Evolutionary conservation across 208 protist species (phyloP).

Genomic region (Leishmania tropica): DNA sequence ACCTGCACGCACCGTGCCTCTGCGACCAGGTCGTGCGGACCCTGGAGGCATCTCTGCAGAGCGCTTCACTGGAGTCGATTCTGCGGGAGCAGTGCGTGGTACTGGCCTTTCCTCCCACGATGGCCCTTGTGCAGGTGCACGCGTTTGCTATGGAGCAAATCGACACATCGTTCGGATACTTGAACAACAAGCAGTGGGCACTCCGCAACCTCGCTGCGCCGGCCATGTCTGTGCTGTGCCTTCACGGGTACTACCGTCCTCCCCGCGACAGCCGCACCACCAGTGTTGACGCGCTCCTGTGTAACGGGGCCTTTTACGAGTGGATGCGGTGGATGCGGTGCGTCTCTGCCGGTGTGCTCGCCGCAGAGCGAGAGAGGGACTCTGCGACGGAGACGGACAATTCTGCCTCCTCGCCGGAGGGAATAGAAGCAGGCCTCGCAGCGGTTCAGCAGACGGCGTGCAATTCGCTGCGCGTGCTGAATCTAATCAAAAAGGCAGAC

Average conservation of each 20-base stretch:
- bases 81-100: slow-evolving; percentile 24
- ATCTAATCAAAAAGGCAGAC: slow-evolving; percentile 36
- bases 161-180: slow-evolving; percentile 25
- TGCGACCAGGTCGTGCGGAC: slow-evolving; percentile 35
- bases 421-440: not conserved
- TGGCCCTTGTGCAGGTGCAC: slow-evolving; percentile 38
- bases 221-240: slow-evolving; percentile 14
- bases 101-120: slow-evolving; percentile 23
- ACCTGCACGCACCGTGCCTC: slow-evolving; percentile 35
- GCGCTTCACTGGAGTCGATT: slow-evolving; percentile 11
- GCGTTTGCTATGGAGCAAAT: slow-evolving; percentile 36
- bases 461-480: slow-evolving; percentile 35
- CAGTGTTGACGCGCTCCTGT: slow-evolving; percentile 43
- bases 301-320: slow-evolving; percentile 53
- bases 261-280: slow-evolving; percentile 31
- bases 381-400: slow-evolving; percentile 1
- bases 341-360: slow-evolving; percentile 15
- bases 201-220: slow-evolving; percentile 32
- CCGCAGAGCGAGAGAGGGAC: not conserved
- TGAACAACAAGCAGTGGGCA: slow-evolving; percentile 54
- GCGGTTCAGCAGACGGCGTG: slow-evolving; percentile 21
- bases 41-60: slow-evolving; percentile 33
- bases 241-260: slow-evolving; percentile 42
- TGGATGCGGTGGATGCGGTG: slow-evolving; percentile 61
- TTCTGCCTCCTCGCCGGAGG: not conserved